Evolutionary conservation across 768 basidiomycete species (phyloP), one percentile per base, ranked within the genome.

Genomic region (Zangia roseola): DNA sequence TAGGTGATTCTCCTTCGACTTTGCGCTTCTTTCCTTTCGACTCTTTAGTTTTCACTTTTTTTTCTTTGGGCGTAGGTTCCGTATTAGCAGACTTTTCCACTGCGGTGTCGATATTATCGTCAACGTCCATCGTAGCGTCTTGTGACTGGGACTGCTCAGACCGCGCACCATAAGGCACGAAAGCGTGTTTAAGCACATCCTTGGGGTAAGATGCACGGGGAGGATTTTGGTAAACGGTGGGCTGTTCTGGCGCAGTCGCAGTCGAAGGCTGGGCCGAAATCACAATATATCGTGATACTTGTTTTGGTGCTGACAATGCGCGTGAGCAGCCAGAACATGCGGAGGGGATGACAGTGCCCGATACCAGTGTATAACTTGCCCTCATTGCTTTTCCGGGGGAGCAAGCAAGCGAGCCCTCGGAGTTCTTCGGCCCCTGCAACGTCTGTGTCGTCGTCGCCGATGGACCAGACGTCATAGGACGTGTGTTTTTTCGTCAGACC

Each of bases 391-490:
- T 73, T 81, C 17, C 85, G 72, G 0, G 88, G 88, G 1, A 90
- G 63, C 3, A 91, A 67, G 62, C 83, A 86, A 4, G 82, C 73
- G 8, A 90, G 60, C 0, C 68, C 65, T 35, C 75, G 78, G 34
- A 88, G 65, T 62, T 89, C 88, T 54, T 88, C 88, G 4, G 79
- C 87, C 0, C 80, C 77, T 16, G 75, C 51, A 2, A 63, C 8
- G 46, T 54, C 55, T 41, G 63, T 42, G 26, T 71, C 65, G 37
- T 69, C 69, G 5, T 74, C 71, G 2, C 75, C 80, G 14, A 86
- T 56, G 17, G 78, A 76, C 86, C 86, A 90, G 7, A 89, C 68
- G 53, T 88, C 85, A 52, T 81, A 87, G 0, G 74, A 67, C 3
- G 73, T 67, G 30, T 74, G 67, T 61, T 86, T 89, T 21, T 77